Base-by-base conservation (phyloP, 2,329 filamentous ascomycete species). In the Ascocoryne sarcoides region DNA sequence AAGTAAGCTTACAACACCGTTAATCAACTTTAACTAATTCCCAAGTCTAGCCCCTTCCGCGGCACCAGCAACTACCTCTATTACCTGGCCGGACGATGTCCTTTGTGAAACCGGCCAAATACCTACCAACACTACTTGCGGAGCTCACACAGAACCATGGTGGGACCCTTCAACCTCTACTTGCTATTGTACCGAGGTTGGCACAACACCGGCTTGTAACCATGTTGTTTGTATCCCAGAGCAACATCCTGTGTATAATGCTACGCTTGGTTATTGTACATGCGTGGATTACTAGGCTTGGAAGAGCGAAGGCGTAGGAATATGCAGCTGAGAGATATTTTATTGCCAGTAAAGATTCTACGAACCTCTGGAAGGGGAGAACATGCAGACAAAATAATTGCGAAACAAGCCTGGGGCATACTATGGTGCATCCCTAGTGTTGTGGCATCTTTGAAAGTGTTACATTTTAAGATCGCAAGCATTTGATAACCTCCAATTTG, bases 191-290 rank as follows among this genome's bases (percentile, higher is more conserved):
- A 14, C 41, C 12, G 16, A 15, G 37, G 34, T 26, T 35, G 28
- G 2, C 32, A 43, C 40, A 29, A 33, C 18, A 26, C 17, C n/a
- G 14, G 18, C 26, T 23, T 48, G 46, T 14, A 17, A 35, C 4
- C 36, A 18, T 5, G 37, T 44, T 18, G 20, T 30, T 4, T 48
- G 46, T n/a, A 48, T 46, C 14, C 16, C 46, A 4, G 46, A 48
- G 26, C 41, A 31, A 37, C 39, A 36, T 3, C 32, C 37, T 7
- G 37, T 35, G 2, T 29, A 31, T 5, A 43, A 45, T 31, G 33
- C 28, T n/a, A 40, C 45, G 1, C 26, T 36, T n/a, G 33, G 36
- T 3, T 21, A n/a, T 20, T 45, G 45, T 10, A 31, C 39, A 10
- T 45, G 45, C 17, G 28, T 46, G 37, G 41, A 41, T 42, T 26